Evolutionary conservation across 2,329 filamentous ascomycete species (phyloP).

Genomic region (Macrophomina tecta): DNA sequence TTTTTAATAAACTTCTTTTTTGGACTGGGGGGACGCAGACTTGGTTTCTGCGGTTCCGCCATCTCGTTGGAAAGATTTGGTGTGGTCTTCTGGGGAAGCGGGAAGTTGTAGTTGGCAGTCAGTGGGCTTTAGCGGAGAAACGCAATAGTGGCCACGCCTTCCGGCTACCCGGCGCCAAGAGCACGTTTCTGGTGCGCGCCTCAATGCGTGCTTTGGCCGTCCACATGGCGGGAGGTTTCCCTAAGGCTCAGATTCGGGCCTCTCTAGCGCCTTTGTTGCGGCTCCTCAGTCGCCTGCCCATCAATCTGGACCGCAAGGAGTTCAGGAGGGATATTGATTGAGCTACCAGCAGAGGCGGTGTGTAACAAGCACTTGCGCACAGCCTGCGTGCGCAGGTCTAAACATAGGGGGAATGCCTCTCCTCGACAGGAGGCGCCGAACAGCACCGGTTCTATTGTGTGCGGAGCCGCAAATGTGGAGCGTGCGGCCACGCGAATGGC

Average conservation of each 20-base stretch:
- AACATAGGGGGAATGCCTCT: not conserved
- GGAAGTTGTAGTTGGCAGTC: too few relatives aligned
- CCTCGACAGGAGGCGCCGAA: not conserved
- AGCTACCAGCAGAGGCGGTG: not conserved
- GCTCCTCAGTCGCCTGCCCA: too few relatives aligned
- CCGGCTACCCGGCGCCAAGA: conserved; percentile 3
- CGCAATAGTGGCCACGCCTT: not conserved
- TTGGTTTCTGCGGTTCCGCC: too few relatives aligned
- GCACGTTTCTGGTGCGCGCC: not conserved
- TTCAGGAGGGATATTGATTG: not conserved
- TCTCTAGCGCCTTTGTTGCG: too few relatives aligned
- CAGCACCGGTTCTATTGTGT: not conserved
- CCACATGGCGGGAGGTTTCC: too few relatives aligned
- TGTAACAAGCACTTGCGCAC: not conserved
- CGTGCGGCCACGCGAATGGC: conserved; percentile 15
- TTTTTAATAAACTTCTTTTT: too few relatives aligned
- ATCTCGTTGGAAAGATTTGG: not conserved
- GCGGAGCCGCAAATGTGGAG: conserved; percentile 24
- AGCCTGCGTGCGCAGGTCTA: not conserved
- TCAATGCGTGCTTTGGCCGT: not conserved
- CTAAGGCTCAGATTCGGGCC: too few relatives aligned
- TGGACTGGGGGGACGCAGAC: too few relatives aligned
- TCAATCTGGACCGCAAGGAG: too few relatives aligned
- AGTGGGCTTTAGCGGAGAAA: not conserved
- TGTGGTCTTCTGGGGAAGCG: not conserved